A percentile compares a stretch with the other conserved stretches of the same genome.
These are phyloP conservation scores for Cylindrotheca fusiformis DNA, from an alignment of 108 stramenopile genomes.

Conservation along the genomic window DNA sequence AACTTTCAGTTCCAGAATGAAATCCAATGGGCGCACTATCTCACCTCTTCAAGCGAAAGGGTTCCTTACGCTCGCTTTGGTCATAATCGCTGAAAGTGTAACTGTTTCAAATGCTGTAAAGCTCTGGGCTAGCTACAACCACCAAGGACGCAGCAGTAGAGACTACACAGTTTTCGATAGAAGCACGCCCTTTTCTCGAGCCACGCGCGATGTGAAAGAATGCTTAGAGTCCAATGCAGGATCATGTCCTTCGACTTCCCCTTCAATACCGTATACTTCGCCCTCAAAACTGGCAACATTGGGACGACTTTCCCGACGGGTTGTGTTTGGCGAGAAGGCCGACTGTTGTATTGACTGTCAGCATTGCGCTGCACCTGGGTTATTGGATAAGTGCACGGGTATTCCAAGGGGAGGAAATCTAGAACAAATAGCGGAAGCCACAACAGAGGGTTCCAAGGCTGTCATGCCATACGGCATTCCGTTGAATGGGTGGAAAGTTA, in stretches of 20 bases:
- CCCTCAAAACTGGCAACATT: background rate
- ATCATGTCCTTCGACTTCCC: conserved; percentile 1
- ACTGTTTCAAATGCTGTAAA: conserved; percentile 38
- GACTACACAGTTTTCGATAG: background rate
- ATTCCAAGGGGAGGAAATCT: conserved; percentile 9
- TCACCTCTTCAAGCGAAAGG: conserved; percentile 42
- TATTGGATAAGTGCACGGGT: background rate
- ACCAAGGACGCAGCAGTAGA: background rate
- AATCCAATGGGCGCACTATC: background rate
- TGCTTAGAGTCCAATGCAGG: background rate
- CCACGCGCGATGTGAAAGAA: background rate
- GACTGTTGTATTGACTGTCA: conserved; percentile 27
- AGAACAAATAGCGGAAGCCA: conserved; percentile 1
- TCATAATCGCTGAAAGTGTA: conserved; percentile 40
- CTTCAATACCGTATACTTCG: background rate
- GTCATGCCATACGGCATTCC: conserved; percentile 64
- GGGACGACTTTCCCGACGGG: conserved; percentile 1
- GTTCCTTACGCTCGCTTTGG: conserved; percentile 26
- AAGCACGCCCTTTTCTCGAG: background rate
- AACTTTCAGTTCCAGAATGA: background rate
- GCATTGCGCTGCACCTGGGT: conserved; percentile 8
- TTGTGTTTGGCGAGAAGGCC: background rate
- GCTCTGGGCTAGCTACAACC: conserved; percentile 20
- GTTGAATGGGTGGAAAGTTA: conserved; percentile 84
- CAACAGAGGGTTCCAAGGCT: conserved; percentile 15